A percentile compares a stretch with the other conserved stretches of the same genome.
These are phyloP conservation scores for Colletotrichum karsti DNA, from an alignment of 2,329 filamentous ascomycete species.

Conservation along the genomic window DNA sequence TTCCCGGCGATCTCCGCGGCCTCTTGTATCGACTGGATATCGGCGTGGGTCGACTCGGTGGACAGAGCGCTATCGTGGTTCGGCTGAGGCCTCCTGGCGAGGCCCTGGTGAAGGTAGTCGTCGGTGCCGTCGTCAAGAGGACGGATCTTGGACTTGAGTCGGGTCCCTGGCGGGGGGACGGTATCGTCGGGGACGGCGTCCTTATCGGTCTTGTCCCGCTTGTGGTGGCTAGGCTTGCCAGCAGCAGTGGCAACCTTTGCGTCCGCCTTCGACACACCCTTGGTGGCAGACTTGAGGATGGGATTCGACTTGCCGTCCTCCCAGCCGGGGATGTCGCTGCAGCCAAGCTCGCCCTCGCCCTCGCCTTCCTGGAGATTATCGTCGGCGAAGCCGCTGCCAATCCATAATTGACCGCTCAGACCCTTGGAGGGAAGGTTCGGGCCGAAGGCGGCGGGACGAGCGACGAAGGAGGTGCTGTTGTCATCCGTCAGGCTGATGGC, in stretches of 20 bases:
- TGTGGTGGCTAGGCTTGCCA: constrained; percentile 43
- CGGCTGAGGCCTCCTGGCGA: constrained; percentile 40
- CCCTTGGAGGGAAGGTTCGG: constrained; percentile 79
- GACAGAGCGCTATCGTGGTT: constrained; percentile 43
- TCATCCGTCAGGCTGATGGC: constrained; percentile 97
- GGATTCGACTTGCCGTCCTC: constrained; percentile 65
- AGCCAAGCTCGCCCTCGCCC: constrained; percentile 87
- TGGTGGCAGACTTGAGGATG: constrained; percentile 50
- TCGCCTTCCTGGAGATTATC: constrained; percentile 72
- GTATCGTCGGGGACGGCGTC: constrained; percentile 40
- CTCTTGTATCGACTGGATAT: constrained; percentile 83
- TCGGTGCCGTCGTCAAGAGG: constrained; percentile 76
- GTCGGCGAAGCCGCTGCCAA: constrained; percentile 90
- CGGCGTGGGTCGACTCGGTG: constrained; percentile 70
- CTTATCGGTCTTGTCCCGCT: constrained; percentile 41
- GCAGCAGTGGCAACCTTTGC: constrained; percentile 36
- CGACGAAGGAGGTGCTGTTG: constrained; percentile 96
- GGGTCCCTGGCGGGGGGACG: constrained; percentile 29
- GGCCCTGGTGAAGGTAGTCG: constrained; percentile 76
- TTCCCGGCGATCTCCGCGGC: constrained; percentile 93
- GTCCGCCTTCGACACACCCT: constrained; percentile 30
- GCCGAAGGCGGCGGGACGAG: constrained; percentile 92
- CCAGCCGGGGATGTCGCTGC: constrained; percentile 94
- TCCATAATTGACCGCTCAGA: constrained; percentile 90
- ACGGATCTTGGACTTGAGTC: constrained; percentile 37